Base-by-base conservation (phyloP, 371 early-diverging fungal genomes). In the Phascolomyces articulosus region DNA sequence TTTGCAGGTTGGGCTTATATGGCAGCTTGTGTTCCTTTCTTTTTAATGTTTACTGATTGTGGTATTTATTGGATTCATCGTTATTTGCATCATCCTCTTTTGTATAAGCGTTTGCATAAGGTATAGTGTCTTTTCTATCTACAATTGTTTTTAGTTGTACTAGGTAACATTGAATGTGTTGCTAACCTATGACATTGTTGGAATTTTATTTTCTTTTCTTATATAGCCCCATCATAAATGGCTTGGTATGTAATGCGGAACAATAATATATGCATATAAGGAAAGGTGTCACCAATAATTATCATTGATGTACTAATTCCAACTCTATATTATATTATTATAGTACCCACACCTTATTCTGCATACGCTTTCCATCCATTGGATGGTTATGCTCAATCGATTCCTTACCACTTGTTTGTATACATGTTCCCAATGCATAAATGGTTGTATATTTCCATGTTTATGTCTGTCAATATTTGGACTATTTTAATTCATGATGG, bases 401-500 rank as follows among this genome's bases (percentile, higher is more conserved):
- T 95, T 6, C 97, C 97, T 23, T 95, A 96, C 75, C 98, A 98
- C 64, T 24, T 96, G 48, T 95, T 90, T 67, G 95, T 91, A 8
- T 96, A 83, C 72, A 49, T 93, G 58, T 79, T 96, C 60, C 97
- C 98, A 4, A 91, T 98, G 86, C 91, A 97, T 74, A 91, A 93
- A 70, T 90, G 85, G 60, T 78, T 94, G 27, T 97, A 96, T 74
- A 72, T 98, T 44, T 77, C 68, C 44, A 78, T 93, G 73, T 98
- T 98, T 71, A 78, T 85, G n/a, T 86, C 94, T 72, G 96, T 98
- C 60, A 95, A 96, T 68, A 63, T 93, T 38, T 98, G 98, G 98
- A 96, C 96, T 29, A 91, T 98, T 34, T 82, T 93, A 85, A 98
- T 98, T 74, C 98, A 98, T 72, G 98, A 97, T 76, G 96, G 95